Percentiles rank a stretch among this genome's conserved stretches.
phyloP scores from a whole-genome alignment of 176 grass and related monocot species.

The Ampelocalamus luodianensis region DNA sequence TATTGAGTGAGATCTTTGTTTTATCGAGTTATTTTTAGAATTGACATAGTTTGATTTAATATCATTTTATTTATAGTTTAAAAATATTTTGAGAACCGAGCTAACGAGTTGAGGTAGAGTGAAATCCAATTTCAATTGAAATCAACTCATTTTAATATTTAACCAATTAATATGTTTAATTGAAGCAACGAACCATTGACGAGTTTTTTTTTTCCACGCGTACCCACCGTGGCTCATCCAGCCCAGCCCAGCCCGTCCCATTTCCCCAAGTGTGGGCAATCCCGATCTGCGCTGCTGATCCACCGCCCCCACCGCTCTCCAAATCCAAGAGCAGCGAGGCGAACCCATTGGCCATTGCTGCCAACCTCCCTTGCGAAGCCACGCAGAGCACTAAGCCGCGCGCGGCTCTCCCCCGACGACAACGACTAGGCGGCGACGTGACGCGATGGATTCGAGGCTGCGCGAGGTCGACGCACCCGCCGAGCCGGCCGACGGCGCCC shows the following conservation, averaged over 20 bases:
- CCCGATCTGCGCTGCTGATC: neutral
- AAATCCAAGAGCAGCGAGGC: slow-evolving; percentile 26
- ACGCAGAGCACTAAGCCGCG: neutral
- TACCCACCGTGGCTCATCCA: neutral
- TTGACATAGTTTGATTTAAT: too few species aligned
- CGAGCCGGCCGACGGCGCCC: slow-evolving; percentile 24
- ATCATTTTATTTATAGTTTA: too few species aligned
- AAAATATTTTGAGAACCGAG: too few species aligned
- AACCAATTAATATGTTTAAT: too few species aligned
- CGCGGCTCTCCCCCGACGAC: neutral
- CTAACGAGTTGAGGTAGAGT: too few species aligned
- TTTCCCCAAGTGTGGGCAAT: neutral
- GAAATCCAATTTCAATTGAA: too few species aligned
- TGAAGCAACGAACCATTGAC: too few species aligned
- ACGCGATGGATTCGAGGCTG: slow-evolving; percentile 46
- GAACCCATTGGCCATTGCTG: too few species aligned
- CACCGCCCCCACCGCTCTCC: neutral
- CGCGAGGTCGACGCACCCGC: slow-evolving; percentile 16
- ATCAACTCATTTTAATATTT: too few species aligned
- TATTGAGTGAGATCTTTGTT: too few species aligned
- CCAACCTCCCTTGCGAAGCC: neutral
- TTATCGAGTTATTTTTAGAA: too few species aligned
- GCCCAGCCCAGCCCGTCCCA: neutral
- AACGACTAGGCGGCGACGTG: slow-evolving; percentile 15
- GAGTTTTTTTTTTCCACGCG: too few species aligned